phyloP scores from a whole-genome alignment of 148 eudicot species.

The Amaranthus palmeri region DNA sequence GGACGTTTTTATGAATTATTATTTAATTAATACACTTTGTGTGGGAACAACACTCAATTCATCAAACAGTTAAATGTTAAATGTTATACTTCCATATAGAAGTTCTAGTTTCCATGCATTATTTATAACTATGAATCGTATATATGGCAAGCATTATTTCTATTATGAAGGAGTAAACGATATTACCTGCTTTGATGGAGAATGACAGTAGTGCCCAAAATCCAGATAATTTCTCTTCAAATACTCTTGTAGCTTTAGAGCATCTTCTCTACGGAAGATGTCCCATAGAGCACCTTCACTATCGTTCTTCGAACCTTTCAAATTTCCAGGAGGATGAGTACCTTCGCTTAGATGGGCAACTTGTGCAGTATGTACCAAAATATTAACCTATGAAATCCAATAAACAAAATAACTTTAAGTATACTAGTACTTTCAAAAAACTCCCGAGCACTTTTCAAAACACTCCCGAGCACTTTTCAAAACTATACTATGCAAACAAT shows the following conservation, averaged over 20 bases:
- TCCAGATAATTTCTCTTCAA: constrained; percentile 50
- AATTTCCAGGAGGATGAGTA: constrained; percentile 12
- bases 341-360: constrained; percentile 16
- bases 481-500: neutral
- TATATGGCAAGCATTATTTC: neutral
- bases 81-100: constrained; percentile 9
- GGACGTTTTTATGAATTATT: too few species aligned
- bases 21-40: neutral
- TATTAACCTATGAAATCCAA: constrained; percentile 44
- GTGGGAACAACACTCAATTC: neutral
- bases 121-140: constrained; percentile 11
- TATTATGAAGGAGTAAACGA: neutral
- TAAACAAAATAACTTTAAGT: constrained; percentile 4
- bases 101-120: neutral
- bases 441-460: constrained; percentile 9
- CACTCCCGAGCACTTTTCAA: neutral
- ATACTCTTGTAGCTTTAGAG: constrained; percentile 59
- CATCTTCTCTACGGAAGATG: constrained; percentile 66
- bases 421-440: constrained; percentile 6
- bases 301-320: constrained; percentile 9
- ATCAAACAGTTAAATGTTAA: neutral
- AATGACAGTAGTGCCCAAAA: constrained; percentile 49
- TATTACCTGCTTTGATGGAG: constrained; percentile 45
- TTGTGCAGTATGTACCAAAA: constrained; percentile 60
- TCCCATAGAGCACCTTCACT: constrained; percentile 80